phyloP scores from a whole-genome alignment of 73 alveolate genomes.

The Paramecium octaurelia region DNA sequence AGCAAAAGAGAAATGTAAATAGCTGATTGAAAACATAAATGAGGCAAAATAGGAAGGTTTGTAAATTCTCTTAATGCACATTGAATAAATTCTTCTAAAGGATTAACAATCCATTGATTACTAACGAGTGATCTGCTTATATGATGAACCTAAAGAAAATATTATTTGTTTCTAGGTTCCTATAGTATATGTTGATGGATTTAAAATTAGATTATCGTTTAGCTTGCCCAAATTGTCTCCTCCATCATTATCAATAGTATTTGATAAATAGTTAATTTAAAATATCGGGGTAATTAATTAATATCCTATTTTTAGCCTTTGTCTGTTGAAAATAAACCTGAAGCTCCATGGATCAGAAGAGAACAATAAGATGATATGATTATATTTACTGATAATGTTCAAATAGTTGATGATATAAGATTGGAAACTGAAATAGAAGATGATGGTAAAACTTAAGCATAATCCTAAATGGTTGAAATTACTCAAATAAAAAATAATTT shows the following conservation, averaged over 20 bases:
- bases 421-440: slow-evolving; percentile 60
- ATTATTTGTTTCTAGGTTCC: slow-evolving; percentile 56
- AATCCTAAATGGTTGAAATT: slow-evolving; percentile 6
- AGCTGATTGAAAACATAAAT: slow-evolving; percentile 15
- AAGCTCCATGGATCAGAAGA: slow-evolving; percentile 73
- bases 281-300: slow-evolving; percentile 38
- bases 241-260: slow-evolving; percentile 53
- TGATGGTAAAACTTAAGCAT: not conserved
- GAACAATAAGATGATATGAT: slow-evolving; percentile 52
- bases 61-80: not conserved
- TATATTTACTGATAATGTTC: slow-evolving; percentile 64
- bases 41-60: slow-evolving; percentile 50
- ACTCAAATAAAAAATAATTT: slow-evolving; percentile 42
- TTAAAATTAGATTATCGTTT: slow-evolving; percentile 59
- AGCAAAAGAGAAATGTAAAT: slow-evolving; percentile 43
- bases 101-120: not conserved
- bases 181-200: slow-evolving; percentile 36
- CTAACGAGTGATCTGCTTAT: not conserved
- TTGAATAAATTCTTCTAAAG: not conserved
- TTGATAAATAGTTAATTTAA: slow-evolving; percentile 47
- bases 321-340: slow-evolving; percentile 65
- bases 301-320: slow-evolving; percentile 23
- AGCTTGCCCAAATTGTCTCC: slow-evolving; percentile 57
- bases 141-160: slow-evolving; percentile 49
- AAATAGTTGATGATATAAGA: slow-evolving; percentile 55